phyloP scores from a whole-genome alignment of 2,329 filamentous ascomycete genomes.

The Alternaria arborescens region DNA sequence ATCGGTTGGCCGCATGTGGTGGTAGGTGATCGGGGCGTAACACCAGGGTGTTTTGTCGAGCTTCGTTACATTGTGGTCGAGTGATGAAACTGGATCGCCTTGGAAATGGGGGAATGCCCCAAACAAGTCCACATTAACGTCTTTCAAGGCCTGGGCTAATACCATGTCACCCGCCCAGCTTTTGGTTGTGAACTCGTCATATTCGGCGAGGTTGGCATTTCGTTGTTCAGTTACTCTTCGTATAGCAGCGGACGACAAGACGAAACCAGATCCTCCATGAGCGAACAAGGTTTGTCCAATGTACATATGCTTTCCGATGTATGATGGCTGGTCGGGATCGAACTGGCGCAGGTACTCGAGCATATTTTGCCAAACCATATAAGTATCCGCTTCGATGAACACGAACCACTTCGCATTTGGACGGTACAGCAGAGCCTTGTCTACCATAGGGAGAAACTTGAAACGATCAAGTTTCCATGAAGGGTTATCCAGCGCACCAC shows the following conservation, averaged over 20 bases:
- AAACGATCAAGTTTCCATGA: constrained; percentile 45
- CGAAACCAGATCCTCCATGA: constrained; percentile 63
- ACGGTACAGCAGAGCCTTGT: constrained; percentile 34
- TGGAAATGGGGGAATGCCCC: constrained; percentile 31
- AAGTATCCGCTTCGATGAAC: constrained; percentile 67
- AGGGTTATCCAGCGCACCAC: constrained; percentile 14
- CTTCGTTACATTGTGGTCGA: constrained; percentile 33
- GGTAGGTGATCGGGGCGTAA: constrained; percentile 57
- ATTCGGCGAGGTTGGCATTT: constrained; percentile 46
- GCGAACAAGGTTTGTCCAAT: constrained; percentile 61
- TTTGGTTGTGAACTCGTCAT: constrained; percentile 55
- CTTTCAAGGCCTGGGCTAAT: constrained; percentile 57
- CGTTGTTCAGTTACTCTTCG: constrained; percentile 49
- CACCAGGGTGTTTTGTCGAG: constrained; percentile 56
- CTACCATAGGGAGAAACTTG: constrained; percentile 47
- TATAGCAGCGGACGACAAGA: constrained; percentile 60
- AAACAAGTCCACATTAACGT: constrained; percentile 47
- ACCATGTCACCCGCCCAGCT: constrained; percentile 63
- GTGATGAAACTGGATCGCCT: constrained; percentile 32
- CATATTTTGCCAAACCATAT: constrained; percentile 62
- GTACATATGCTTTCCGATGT: constrained; percentile 63
- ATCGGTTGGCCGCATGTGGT: constrained; percentile 56
- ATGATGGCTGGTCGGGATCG: constrained; percentile 57
- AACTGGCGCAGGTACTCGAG: constrained; percentile 61
- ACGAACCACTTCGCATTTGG: constrained; percentile 64